Conservation (phyloP, 23 red algal genomes). For the Gracilaria caudata region DNA sequence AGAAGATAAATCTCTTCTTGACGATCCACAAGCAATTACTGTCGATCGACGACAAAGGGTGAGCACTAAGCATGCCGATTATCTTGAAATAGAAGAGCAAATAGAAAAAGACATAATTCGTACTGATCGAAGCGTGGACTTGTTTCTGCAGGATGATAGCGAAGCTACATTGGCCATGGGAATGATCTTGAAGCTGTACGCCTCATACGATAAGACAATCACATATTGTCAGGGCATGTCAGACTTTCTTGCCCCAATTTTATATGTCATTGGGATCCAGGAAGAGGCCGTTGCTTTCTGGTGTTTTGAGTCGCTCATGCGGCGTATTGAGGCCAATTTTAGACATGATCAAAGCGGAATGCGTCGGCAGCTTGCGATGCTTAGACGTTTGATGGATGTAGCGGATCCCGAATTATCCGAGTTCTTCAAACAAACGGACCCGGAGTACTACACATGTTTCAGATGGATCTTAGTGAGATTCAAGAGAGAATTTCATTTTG, state of each 20-base stretch:
- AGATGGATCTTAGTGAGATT: slow-evolving; percentile 95
- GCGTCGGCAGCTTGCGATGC: slow-evolving; percentile 66
- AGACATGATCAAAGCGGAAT: slow-evolving; percentile 90
- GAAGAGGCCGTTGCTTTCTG: slow-evolving; percentile 90
- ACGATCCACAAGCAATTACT: not conserved
- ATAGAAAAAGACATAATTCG: slow-evolving; percentile 96
- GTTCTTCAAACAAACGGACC: slow-evolving; percentile 68
- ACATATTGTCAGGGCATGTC: slow-evolving; percentile 99
- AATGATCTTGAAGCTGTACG: slow-evolving; percentile 84
- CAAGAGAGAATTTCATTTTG: slow-evolving; percentile 90
- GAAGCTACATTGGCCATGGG: slow-evolving; percentile 42
- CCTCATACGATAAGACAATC: slow-evolving; percentile 71
- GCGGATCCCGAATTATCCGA: slow-evolving; percentile 69
- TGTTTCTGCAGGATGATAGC: slow-evolving; percentile 74
- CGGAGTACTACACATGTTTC: slow-evolving; percentile 86
- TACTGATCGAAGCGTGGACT: slow-evolving; percentile 83
- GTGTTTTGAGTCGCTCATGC: slow-evolving; percentile 94
- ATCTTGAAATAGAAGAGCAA: slow-evolving; percentile 72
- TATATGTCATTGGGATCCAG: slow-evolving; percentile 78
- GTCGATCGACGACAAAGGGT: slow-evolving; percentile 60
- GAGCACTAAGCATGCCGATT: slow-evolving; percentile 60
- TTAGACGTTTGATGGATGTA: slow-evolving; percentile 53
- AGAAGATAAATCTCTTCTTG: slow-evolving; percentile 13
- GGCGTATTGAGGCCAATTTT: slow-evolving; percentile 85
- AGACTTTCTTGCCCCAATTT: slow-evolving; percentile 85